Conservation (phyloP, 441 rosid species). For the Isatis lusitanica region DNA sequence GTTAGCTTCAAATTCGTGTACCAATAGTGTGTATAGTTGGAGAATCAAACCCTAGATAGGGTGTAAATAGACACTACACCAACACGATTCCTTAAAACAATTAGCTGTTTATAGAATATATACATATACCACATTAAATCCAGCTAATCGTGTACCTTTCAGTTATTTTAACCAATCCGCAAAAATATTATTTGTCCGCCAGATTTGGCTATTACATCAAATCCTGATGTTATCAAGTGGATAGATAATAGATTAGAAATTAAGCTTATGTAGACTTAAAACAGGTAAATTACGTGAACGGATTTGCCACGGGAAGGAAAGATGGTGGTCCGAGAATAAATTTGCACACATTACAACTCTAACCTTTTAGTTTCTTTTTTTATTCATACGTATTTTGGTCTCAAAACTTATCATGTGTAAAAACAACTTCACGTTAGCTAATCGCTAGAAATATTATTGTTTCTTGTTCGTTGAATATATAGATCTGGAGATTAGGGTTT, state of each 20-base stretch:
- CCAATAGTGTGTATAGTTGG: background rate
- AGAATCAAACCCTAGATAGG: slow-evolving; percentile 6
- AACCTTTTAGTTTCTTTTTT: background rate
- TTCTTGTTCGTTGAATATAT: background rate
- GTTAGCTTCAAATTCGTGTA: background rate
- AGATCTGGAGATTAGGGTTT: background rate
- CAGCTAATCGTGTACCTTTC: background rate
- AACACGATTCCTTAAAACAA: background rate
- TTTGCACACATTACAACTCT: background rate
- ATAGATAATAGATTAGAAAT: slow-evolving; percentile 7
- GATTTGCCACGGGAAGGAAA: slow-evolving; percentile 3
- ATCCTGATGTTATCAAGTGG: background rate
- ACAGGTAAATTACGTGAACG: slow-evolving; percentile 7
- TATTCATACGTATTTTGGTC: background rate
- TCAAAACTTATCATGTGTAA: background rate
- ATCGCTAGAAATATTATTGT: background rate
- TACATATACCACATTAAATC: background rate
- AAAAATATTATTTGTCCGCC: background rate
- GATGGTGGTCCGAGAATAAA: background rate
- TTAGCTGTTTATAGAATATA: background rate
- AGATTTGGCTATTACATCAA: slow-evolving; percentile 11
- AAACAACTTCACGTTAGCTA: background rate
- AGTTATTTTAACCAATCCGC: background rate
- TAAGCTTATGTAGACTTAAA: slow-evolving; percentile 13
- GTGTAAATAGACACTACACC: background rate